Conservation (phyloP, 176 grass and related monocot species). For the Echinochloa phyllopogon region DNA sequence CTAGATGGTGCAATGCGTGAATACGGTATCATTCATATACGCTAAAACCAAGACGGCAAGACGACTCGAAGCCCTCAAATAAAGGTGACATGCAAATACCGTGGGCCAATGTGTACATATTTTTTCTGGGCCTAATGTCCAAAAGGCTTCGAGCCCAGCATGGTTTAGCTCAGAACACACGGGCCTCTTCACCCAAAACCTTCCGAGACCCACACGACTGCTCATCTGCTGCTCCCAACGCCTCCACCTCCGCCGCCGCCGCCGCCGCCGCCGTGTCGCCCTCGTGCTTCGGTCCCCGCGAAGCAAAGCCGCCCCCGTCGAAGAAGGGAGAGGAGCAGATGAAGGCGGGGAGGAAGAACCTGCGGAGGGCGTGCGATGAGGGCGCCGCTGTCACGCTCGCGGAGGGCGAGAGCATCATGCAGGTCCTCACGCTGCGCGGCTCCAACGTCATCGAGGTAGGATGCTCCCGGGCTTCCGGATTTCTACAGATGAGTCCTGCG, state of each 20-base stretch:
- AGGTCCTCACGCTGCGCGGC: conserved; percentile 76
- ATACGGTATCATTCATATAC: no score
- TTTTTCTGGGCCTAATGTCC: background rate
- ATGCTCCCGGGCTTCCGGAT: background rate
- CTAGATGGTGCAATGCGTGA: no score
- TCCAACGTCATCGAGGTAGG: conserved; percentile 93
- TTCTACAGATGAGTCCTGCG: no score
- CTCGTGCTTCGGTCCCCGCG: background rate
- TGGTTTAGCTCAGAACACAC: no score
- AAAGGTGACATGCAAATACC: no score
- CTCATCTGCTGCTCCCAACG: background rate
- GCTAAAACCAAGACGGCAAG: no score
- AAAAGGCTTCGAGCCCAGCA: background rate
- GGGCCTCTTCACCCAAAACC: background rate
- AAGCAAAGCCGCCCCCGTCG: background rate
- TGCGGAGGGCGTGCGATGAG: conserved; percentile 64
- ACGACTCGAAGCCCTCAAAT: no score
- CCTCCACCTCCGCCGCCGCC: background rate
- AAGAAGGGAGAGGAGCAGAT: conserved; percentile 30
- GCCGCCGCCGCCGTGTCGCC: background rate
- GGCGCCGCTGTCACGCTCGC: conserved; percentile 59
- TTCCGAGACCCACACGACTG: background rate
- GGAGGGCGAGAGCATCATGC: conserved; percentile 84
- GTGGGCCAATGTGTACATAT: no score
- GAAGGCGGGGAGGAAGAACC: conserved; percentile 88